Evolutionary conservation across 2,329 filamentous ascomycete genomes (phyloP).

Genomic region (Colletotrichum sp.): DNA sequence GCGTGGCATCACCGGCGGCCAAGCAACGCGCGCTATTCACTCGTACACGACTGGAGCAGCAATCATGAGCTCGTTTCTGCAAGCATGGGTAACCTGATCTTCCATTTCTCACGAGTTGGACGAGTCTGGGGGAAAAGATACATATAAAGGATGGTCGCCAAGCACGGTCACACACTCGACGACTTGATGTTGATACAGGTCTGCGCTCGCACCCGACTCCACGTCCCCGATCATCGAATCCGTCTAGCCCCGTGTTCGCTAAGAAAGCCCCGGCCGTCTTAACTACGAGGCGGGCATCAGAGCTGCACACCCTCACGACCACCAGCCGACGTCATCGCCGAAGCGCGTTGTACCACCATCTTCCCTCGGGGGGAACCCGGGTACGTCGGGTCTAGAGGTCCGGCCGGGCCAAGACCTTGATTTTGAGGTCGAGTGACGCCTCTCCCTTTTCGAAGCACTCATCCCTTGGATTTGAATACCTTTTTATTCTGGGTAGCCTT

Average conservation of each 20-base stretch:
- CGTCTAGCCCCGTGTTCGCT: not conserved
- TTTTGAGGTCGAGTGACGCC: not conserved
- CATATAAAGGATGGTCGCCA: not conserved
- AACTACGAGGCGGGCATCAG: not conserved
- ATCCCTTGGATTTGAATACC: not conserved
- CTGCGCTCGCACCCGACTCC: not conserved
- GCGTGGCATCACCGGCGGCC: not conserved
- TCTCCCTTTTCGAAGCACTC: not conserved
- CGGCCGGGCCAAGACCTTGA: not conserved
- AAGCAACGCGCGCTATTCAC: not conserved
- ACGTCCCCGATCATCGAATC: not conserved
- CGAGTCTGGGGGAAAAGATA: not conserved
- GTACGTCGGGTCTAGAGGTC: not conserved
- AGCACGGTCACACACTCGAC: not conserved
- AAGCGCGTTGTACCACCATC: not conserved
- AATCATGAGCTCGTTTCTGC: not conserved
- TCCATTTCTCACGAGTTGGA: not conserved
- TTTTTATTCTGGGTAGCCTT: not conserved
- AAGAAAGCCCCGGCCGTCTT: not conserved
- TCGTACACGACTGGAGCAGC: not conserved
- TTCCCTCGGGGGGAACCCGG: not conserved
- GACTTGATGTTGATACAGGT: no score
- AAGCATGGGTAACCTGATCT: constrained; percentile 14
- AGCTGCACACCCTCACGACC: constrained; percentile 10
- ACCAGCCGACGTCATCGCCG: constrained; percentile 13